Evolutionary conservation across 225 moss, liverwort and hornwort species (phyloP).

Genomic region (Polytrichum commune): DNA sequence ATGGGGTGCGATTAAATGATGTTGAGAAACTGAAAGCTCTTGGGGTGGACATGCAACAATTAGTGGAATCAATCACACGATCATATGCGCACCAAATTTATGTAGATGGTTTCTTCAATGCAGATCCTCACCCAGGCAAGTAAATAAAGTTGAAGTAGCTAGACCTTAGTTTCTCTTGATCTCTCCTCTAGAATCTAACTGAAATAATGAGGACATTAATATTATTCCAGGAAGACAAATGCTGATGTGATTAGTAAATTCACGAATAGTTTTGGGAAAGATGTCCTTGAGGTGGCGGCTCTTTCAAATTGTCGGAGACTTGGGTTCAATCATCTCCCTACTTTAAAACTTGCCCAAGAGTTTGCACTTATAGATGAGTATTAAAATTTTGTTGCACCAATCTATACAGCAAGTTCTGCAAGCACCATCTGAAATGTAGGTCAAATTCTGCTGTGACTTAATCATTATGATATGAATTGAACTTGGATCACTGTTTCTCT

Average conservation of each 20-base stretch:
- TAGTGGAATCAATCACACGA: slow-evolving; percentile 88
- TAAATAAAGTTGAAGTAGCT: neutral
- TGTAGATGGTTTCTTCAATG: slow-evolving; percentile 97
- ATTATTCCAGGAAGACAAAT: neutral
- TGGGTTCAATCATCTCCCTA: too few relatives aligned
- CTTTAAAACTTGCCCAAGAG: too few relatives aligned
- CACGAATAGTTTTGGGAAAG: neutral
- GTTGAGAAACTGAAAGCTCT: slow-evolving; percentile 67
- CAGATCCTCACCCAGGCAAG: slow-evolving; percentile 97
- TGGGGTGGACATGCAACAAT: slow-evolving; percentile 74
- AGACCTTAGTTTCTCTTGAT: too few relatives aligned
- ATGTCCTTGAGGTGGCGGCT: neutral
- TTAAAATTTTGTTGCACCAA: too few relatives aligned
- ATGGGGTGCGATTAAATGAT: slow-evolving; percentile 91
- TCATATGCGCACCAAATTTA: slow-evolving; percentile 97
- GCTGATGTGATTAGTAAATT: neutral
- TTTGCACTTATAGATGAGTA: too few relatives aligned
- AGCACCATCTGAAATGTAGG: too few relatives aligned
- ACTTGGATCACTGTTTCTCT: too few relatives aligned
- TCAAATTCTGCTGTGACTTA: too few relatives aligned
- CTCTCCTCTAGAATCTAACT: too few relatives aligned
- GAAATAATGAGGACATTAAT: neutral
- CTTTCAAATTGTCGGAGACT: too few relatives aligned
- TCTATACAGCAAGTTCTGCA: too few relatives aligned
- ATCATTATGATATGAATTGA: too few relatives aligned